Conservation (phyloP, 106 monocot genomes). For the Acorus gramineus region DNA sequence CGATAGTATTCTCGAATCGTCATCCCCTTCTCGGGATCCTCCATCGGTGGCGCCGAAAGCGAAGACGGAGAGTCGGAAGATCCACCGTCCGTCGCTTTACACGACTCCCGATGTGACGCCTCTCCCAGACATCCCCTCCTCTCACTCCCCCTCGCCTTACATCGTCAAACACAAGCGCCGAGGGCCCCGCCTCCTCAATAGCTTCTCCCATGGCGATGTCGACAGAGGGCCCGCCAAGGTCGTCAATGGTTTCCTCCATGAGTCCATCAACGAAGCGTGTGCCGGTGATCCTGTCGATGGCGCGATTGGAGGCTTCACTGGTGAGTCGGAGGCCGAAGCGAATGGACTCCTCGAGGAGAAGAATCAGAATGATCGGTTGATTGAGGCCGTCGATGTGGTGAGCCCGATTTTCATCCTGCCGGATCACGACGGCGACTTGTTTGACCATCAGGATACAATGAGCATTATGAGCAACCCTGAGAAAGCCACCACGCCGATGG, state of each 20-base stretch:
- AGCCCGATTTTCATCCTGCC: neutral
- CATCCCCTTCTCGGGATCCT: slow-evolving; percentile 12
- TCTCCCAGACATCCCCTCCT: slow-evolving; percentile 36
- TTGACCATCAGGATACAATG: slow-evolving; percentile 45
- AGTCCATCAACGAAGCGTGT: neutral
- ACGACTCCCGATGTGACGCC: slow-evolving; percentile 37
- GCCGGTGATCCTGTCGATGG: no score
- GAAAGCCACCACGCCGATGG: slow-evolving; percentile 24
- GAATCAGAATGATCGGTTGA: no score
- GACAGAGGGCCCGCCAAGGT: neutral
- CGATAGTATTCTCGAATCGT: slow-evolving; percentile 48
- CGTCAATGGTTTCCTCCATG: neutral
- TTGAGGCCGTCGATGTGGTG: slow-evolving; percentile 14
- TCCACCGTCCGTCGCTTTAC: slow-evolving; percentile 36
- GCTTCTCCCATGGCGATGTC: slow-evolving; percentile 16
- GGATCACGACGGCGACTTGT: slow-evolving; percentile 12
- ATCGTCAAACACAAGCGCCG: slow-evolving; percentile 3
- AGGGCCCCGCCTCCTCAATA: slow-evolving; percentile 37
- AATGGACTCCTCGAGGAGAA: neutral
- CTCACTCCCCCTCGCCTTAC: neutral
- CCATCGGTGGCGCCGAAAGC: slow-evolving; percentile 8
- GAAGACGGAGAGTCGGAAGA: slow-evolving; percentile 5
- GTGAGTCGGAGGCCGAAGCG: neutral
- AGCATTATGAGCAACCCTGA: slow-evolving; percentile 30
- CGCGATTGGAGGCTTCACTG: neutral